phyloP scores from a whole-genome alignment of 306 rosid genomes.

The Cyamopsis tetragonoloba region DNA sequence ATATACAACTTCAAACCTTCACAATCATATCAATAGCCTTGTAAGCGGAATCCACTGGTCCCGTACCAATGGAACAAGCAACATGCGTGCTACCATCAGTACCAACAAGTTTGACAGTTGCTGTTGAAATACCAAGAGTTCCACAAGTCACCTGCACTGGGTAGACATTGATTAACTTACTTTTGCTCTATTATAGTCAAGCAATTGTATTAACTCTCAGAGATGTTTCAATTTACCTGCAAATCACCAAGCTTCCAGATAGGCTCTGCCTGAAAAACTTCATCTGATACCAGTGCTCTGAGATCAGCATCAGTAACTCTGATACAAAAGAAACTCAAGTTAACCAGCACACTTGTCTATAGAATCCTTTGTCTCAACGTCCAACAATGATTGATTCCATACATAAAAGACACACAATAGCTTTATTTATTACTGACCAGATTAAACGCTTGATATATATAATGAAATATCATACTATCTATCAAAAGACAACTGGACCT shows the following conservation, averaged over 20 bases:
- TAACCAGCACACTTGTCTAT: slow-evolving; percentile 16
- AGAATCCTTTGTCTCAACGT: neutral
- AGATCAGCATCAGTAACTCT: slow-evolving; percentile 93
- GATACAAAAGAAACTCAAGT: slow-evolving; percentile 20
- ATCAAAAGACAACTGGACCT: slow-evolving; percentile 13
- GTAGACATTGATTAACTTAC: slow-evolving; percentile 26
- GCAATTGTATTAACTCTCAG: slow-evolving; percentile 7
- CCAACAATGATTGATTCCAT: neutral
- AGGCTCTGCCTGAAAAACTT: slow-evolving; percentile 83
- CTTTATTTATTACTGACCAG: neutral
- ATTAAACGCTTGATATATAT: neutral
- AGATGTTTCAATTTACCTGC: slow-evolving; percentile 54
- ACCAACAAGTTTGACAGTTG: slow-evolving; percentile 74
- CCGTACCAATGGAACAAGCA: slow-evolving; percentile 90
- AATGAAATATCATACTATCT: neutral
- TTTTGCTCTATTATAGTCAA: neutral
- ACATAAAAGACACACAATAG: neutral
- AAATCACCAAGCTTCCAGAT: slow-evolving; percentile 80
- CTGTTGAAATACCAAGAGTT: slow-evolving; percentile 84
- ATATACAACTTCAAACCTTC: slow-evolving; percentile 51
- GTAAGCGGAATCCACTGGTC: slow-evolving; percentile 99
- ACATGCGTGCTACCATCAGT: slow-evolving; percentile 51
- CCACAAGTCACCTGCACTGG: slow-evolving; percentile 87
- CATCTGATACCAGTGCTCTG: slow-evolving; percentile 91
- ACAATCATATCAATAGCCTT: slow-evolving; percentile 83